A percentile compares a stretch with the other conserved stretches of the same genome.
Evolutionary conservation across 495 filamentous ascomycete genomes (phyloP).

Genomic region (Xylaria flabelliformis): DNA sequence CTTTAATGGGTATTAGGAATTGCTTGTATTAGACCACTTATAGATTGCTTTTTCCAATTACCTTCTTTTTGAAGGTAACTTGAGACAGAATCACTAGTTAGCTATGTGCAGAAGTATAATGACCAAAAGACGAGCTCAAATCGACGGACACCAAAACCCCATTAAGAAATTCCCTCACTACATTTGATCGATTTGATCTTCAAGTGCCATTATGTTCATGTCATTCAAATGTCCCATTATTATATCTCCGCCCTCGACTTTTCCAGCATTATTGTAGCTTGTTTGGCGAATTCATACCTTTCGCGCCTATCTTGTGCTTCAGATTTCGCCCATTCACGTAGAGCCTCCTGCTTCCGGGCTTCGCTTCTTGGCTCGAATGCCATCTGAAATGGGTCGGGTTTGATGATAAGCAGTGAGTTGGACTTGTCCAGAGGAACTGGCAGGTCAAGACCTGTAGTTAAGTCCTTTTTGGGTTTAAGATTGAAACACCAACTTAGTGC

Average conservation of each 20-base stretch:
- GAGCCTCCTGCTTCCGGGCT: conserved; percentile 38
- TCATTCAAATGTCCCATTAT: background rate
- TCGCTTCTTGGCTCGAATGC: conserved; percentile 48
- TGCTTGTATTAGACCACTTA: background rate
- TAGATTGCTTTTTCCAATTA: background rate
- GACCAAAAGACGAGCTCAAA: background rate
- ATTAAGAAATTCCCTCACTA: background rate
- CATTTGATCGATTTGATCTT: background rate
- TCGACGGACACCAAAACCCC: background rate
- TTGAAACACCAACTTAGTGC: conserved; percentile 57
- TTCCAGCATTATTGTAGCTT: background rate
- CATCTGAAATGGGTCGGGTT: conserved; percentile 52
- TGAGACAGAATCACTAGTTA: background rate
- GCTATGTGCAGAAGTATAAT: background rate
- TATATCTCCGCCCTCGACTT: background rate
- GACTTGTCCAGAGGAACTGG: conserved; percentile 51
- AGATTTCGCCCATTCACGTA: conserved; percentile 38
- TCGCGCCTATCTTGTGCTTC: conserved; percentile 34
- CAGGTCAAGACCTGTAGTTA: conserved; percentile 40
- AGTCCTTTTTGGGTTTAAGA: conserved; percentile 46
- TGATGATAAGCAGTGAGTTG: conserved; percentile 52
- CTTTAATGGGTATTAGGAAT: background rate
- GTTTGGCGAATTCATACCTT: conserved; percentile 37
- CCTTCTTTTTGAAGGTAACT: background rate
- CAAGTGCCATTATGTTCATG: background rate